These are phyloP conservation scores for Phytophthora pisi DNA, from an alignment of 352 stramenopile species.

Conservation along the genomic window DNA sequence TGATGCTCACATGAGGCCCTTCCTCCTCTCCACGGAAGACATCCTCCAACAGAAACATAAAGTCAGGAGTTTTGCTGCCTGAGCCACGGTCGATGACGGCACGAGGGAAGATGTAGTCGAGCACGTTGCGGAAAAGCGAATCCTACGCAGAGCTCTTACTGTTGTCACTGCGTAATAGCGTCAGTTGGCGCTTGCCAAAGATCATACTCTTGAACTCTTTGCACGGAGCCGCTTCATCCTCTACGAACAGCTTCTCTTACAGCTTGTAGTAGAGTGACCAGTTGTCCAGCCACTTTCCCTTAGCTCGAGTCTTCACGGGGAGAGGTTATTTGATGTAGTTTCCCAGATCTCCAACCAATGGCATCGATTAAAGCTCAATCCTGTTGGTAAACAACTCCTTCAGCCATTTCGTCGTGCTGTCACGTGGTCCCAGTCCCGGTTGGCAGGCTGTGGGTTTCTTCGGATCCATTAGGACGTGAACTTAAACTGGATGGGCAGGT, in stretches of 20 bases:
- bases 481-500: no score
- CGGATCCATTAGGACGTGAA: no score
- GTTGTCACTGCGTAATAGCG: not conserved
- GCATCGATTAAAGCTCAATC: not conserved
- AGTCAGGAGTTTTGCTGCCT: slow-evolving; percentile 14
- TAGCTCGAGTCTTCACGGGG: slow-evolving; percentile 13
- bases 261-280: slow-evolving; percentile 1
- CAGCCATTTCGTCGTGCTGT: slow-evolving; percentile 1
- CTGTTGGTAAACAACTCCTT: not conserved
- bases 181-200: slow-evolving; percentile 7
- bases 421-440: not conserved
- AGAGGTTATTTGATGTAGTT: slow-evolving; percentile 8
- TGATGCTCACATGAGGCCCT: slow-evolving; percentile 17
- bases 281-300: no score
- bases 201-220: slow-evolving; percentile 11
- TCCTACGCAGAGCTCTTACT: slow-evolving; percentile 5
- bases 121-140: slow-evolving; percentile 13
- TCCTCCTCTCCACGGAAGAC: slow-evolving; percentile 22
- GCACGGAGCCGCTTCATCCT: slow-evolving; percentile 11
- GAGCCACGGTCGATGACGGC: slow-evolving; percentile 18
- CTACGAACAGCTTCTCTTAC: slow-evolving; percentile 15
- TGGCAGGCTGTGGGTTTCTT: no score
- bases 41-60: slow-evolving; percentile 18
- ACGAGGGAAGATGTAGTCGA: slow-evolving; percentile 12
- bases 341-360: not conserved